Conservation (phyloP, 495 filamentous ascomycete species). For the Aspergillus olivimuriae region DNA sequence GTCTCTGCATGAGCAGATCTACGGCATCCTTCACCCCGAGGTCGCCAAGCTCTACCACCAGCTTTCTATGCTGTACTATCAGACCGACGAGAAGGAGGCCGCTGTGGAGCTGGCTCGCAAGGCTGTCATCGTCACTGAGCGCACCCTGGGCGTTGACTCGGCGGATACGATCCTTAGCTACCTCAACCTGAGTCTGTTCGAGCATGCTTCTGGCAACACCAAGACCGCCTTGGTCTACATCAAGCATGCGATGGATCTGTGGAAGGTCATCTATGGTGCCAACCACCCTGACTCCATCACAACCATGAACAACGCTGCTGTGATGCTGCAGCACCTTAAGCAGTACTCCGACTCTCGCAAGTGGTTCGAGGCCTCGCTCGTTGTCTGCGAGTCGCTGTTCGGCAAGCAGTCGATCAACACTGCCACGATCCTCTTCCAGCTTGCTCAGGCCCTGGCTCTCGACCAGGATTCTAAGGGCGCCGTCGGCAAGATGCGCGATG, state of each 20-base stretch:
- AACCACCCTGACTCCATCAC: slow-evolving; percentile 97
- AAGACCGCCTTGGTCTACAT: slow-evolving; percentile 76
- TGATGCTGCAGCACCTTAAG: slow-evolving; percentile 94
- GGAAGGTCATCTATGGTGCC: slow-evolving; percentile 92
- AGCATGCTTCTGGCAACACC: slow-evolving; percentile 86
- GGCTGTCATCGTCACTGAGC: slow-evolving; percentile 90
- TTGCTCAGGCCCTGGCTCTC: slow-evolving; percentile 87
- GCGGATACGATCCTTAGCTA: slow-evolving; percentile 90
- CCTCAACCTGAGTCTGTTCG: slow-evolving; percentile 91
- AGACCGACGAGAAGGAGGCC: slow-evolving; percentile 89
- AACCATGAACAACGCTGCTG: slow-evolving; percentile 96
- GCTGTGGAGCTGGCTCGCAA: slow-evolving; percentile 95
- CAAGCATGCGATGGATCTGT: slow-evolving; percentile 87
- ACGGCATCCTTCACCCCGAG: slow-evolving; percentile 94
- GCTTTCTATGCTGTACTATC: slow-evolving; percentile 90
- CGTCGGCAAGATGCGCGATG: slow-evolving; percentile 87
- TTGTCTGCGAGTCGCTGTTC: slow-evolving; percentile 79
- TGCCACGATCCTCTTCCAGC: slow-evolving; percentile 94
- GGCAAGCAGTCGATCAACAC: slow-evolving; percentile 84
- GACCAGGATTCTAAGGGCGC: slow-evolving; percentile 88
- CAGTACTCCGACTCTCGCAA: slow-evolving; percentile 84
- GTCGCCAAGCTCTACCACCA: slow-evolving; percentile 93
- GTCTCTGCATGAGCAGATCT: slow-evolving; percentile 97
- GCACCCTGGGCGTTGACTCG: slow-evolving; percentile 90
- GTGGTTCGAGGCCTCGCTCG: slow-evolving; percentile 93